Evolutionary conservation across 2,329 filamentous ascomycete species (phyloP).

Genomic region (Bipolaris bicolor): DNA sequence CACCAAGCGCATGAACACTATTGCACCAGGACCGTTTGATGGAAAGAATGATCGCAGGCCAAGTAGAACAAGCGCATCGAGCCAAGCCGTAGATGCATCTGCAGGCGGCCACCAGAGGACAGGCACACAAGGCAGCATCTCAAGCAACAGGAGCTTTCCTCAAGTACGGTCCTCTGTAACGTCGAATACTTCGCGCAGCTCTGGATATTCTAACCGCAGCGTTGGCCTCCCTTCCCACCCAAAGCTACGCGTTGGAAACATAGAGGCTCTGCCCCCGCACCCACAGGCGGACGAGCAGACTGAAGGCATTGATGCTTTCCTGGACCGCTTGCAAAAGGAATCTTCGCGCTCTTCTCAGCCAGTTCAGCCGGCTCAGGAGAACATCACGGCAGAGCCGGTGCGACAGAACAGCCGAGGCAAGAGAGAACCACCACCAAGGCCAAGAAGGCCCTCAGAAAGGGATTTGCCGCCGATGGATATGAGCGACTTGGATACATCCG

Average conservation of each 20-base stretch:
- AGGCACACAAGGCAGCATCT: slow-evolving; percentile 43
- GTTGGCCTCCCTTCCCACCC: slow-evolving; percentile 33
- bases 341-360: slow-evolving; percentile 27
- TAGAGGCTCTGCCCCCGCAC: slow-evolving; percentile 29
- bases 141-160: slow-evolving; percentile 35
- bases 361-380: slow-evolving; percentile 20
- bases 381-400: slow-evolving; percentile 26
- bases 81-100: slow-evolving; percentile 29
- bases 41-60: slow-evolving; percentile 44
- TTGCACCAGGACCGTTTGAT: slow-evolving; percentile 71
- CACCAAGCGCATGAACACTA: slow-evolving; percentile 68
- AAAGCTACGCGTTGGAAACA: slow-evolving; percentile 24
- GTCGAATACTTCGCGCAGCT: slow-evolving; percentile 41
- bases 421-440: slow-evolving; percentile 27
- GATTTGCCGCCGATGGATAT: slow-evolving; percentile 28
- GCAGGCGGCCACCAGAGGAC: slow-evolving; percentile 45
- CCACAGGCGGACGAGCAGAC: slow-evolving; percentile 28
- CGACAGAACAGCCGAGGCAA: slow-evolving; percentile 32
- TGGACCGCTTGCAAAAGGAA: slow-evolving; percentile 46
- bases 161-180: slow-evolving; percentile 37
- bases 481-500: slow-evolving; percentile 26
- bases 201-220: slow-evolving; percentile 39
- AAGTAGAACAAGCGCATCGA: slow-evolving; percentile 45
- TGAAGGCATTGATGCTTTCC: slow-evolving; percentile 49
- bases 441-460: slow-evolving; percentile 38